Evolutionary conservation across 108 stramenopile species (phyloP).

Genomic region (Skeletonema grethae): DNA sequence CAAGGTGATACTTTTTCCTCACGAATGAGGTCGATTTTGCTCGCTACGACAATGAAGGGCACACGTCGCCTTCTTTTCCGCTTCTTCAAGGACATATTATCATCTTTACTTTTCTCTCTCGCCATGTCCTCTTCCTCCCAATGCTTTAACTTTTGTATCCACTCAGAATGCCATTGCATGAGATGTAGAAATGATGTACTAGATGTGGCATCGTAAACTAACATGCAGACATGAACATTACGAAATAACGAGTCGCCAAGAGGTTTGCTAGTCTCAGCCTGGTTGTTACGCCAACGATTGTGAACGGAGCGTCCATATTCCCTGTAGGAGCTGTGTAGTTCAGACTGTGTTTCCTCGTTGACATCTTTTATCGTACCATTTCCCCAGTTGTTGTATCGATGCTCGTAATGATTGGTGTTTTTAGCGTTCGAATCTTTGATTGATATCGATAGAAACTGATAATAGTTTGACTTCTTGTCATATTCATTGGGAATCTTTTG

Average conservation of each 20-base stretch:
- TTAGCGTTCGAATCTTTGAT: not conserved
- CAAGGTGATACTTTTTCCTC: conserved; percentile 9
- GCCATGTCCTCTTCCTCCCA: conserved; percentile 18
- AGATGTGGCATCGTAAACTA: conserved; percentile 81
- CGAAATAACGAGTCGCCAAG: conserved; percentile 62
- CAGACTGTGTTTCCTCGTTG: conserved; percentile 1
- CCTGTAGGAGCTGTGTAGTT: conserved; percentile 18
- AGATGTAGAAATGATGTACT: conserved; percentile 77
- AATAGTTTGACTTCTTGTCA: conserved; percentile 10
- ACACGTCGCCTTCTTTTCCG: conserved; percentile 30
- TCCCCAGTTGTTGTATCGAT: conserved; percentile 39
- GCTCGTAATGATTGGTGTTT: conserved; percentile 14
- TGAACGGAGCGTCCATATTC: conserved; percentile 27
- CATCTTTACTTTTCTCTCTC: conserved; percentile 3
- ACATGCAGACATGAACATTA: conserved; percentile 68
- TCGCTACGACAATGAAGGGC: conserved; percentile 80
- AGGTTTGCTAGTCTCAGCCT: conserved; percentile 7
- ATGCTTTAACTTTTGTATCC: conserved; percentile 46
- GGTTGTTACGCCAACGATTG: not conserved
- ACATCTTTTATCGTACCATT: not conserved
- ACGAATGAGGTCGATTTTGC: conserved; percentile 72
- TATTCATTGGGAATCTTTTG: conserved; percentile 5
- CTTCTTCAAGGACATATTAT: not conserved
- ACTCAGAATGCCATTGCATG: conserved; percentile 74
- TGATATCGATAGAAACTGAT: conserved; percentile 37